These are phyloP conservation scores for Penstemon barbatus DNA, from an alignment of 257 asterid genomes.

Conservation along the genomic window DNA sequence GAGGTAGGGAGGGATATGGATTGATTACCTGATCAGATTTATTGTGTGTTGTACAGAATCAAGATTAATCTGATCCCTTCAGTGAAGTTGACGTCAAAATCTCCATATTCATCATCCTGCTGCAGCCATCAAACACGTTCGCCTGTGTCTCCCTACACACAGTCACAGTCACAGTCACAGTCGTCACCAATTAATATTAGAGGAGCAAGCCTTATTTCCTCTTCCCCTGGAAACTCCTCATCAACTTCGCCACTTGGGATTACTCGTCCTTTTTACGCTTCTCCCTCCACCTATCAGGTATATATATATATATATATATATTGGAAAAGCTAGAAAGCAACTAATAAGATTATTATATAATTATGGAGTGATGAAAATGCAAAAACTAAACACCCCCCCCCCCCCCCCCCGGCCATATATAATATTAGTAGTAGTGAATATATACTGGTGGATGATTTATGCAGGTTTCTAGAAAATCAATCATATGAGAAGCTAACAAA, in stretches of 20 bases:
- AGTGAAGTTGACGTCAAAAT: constrained; percentile 34
- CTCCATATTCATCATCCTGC: constrained; percentile 41
- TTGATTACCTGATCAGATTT: constrained; percentile 10
- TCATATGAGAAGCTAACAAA: constrained; percentile 50
- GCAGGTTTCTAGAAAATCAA: constrained; percentile 51
- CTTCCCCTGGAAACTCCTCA: constrained; percentile 37
- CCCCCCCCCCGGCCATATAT: too few relatives aligned
- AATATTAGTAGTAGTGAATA: too few relatives aligned
- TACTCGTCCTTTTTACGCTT: constrained; percentile 26
- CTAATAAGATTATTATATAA: too few relatives aligned
- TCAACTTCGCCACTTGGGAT: constrained; percentile 35
- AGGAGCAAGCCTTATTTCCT: constrained; percentile 29
- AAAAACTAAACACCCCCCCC: too few relatives aligned
- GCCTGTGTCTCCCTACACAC: constrained; percentile 45
- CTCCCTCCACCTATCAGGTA: constrained; percentile 53
- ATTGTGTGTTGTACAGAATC: constrained; percentile 32
- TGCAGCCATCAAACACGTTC: constrained; percentile 32
- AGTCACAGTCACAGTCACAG: constrained; percentile 1
- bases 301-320: neutral
- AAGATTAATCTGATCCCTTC: constrained; percentile 41
- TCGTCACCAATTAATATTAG: neutral
- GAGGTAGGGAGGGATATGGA: neutral
- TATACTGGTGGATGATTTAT: neutral
- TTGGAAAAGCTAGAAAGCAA: neutral
- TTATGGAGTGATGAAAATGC: neutral